A percentile compares a stretch with the other conserved stretches of the same genome.
phyloP scores from a whole-genome alignment of 2,329 filamentous ascomycete species.

The Aureobasidium sp. region DNA sequence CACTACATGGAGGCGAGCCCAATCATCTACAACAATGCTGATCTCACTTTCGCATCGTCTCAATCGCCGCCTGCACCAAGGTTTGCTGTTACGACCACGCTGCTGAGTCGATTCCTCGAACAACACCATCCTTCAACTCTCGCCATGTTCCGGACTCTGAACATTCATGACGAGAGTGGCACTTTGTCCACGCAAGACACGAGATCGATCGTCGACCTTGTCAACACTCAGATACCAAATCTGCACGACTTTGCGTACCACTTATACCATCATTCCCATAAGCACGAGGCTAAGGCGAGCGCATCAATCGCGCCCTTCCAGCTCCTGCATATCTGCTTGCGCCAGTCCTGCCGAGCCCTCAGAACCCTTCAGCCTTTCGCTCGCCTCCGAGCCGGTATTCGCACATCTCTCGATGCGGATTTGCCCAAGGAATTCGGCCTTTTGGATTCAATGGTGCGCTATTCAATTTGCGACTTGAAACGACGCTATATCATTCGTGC shows the following conservation, averaged over 20 bases:
- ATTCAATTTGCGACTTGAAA: no score
- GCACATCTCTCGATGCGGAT: not conserved
- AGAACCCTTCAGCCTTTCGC: not conserved
- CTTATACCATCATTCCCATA: no score
- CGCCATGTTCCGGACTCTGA: not conserved
- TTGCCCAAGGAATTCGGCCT: fast-evolving
- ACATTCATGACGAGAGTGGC: not conserved
- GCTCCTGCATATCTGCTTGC: no score
- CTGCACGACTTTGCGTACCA: not conserved
- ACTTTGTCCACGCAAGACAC: not conserved
- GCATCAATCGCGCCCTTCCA: no score
- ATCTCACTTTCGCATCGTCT: not conserved
- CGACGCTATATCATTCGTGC: no score
- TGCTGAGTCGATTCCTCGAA: not conserved
- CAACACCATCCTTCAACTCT: not conserved
- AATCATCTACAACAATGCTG: not conserved
- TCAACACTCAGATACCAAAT: not conserved
- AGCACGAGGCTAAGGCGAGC: no score
- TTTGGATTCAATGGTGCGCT: not conserved
- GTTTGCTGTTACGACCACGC: not conserved
- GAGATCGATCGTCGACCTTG: not conserved
- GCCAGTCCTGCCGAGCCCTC: not conserved
- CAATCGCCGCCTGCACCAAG: not conserved
- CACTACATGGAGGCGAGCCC: not conserved
- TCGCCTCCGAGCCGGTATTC: not conserved